Evolutionary conservation across 2,329 filamentous ascomycete species (phyloP), one percentile per base, ranked within the genome.

Genomic region (Hyphodiscus sp.): DNA sequence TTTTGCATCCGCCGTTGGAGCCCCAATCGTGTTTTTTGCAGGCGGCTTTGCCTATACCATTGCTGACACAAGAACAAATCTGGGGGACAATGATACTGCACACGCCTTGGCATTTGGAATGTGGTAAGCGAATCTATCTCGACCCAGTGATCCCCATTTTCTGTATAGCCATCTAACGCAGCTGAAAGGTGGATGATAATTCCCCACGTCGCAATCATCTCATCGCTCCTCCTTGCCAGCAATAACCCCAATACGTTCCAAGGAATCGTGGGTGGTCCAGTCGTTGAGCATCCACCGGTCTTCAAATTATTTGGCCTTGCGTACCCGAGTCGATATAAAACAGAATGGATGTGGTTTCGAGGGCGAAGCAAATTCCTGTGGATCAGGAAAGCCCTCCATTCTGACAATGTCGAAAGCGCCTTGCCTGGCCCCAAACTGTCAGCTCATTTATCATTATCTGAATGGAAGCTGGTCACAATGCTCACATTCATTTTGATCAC

Each of bases 21-120:
- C 55, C 10, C 59, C 61, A 10, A 46, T 63, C 2, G 61, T 60
- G 2, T 63, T 63, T 52, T 63, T 58, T 51, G 50, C 56, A 4
- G 61, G 57, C 6, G 52, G 53, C 5, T 63, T 61, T 30, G 45
- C 60, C 13, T 61, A 54, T 50, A 48, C 52, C 2, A 30, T 57
- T 2, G 49, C 55, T 16, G 47, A 52, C 11, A 46, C 52, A 46
- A 45, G 53, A 3, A 38, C 38, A 6, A 30, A 23, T 18, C 30
- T 59, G 33, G 57, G 57, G 10, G 50, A 59, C 26, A 59, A 59
- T 18, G 54, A 58, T 29, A 58, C 54, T 8, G 53, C 57, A n/a
- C 57, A 58, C 20, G 50, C 57, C 7, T 44, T 56, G n/a, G 54
- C 50, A 19, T 56, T 56, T 45, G 55, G 57, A 6, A 55, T 55